These are phyloP conservation scores for Beta vulgaris DNA, from an alignment of 148 eudicot species.

Conservation along the genomic window DNA sequence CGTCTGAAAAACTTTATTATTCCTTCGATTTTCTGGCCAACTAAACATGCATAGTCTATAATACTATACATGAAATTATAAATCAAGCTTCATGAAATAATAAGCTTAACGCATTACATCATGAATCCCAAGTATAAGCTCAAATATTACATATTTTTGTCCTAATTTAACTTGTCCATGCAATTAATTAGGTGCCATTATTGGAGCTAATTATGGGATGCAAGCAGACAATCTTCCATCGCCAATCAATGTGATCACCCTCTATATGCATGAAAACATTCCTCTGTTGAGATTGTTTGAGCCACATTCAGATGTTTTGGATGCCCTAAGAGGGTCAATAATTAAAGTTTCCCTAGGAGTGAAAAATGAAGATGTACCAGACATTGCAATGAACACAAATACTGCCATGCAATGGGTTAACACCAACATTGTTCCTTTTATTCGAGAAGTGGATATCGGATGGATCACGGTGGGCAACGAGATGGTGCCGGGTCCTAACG, in stretches of 20 bases:
- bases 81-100: too few relatives aligned
- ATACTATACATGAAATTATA: too few relatives aligned
- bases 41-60: too few relatives aligned
- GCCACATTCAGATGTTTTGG: slow-evolving; percentile 11
- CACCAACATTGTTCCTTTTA: slow-evolving; percentile 11
- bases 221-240: slow-evolving; percentile 23
- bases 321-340: slow-evolving; percentile 19
- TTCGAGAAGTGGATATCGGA: slow-evolving; percentile 2
- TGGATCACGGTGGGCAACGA: slow-evolving; percentile 33
- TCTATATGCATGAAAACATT: slow-evolving; percentile 14
- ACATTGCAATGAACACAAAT: slow-evolving; percentile 7
- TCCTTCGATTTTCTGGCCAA: too few relatives aligned
- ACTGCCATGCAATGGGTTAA: slow-evolving; percentile 20
- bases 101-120: too few relatives aligned
- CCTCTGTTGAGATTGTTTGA: slow-evolving; percentile 16
- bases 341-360: slow-evolving; percentile 15
- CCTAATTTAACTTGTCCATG: background rate
- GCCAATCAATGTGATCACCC: slow-evolving; percentile 12
- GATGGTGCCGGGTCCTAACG: slow-evolving; percentile 7
- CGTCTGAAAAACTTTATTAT: too few relatives aligned
- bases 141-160: background rate
- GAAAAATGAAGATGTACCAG: slow-evolving; percentile 7
- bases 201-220: slow-evolving; percentile 29
- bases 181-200: slow-evolving; percentile 19
- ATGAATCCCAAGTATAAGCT: background rate